These are phyloP conservation scores for Rostrohypoxylon terebratum DNA, from an alignment of 495 filamentous ascomycete genomes.

Conservation along the genomic window DNA sequence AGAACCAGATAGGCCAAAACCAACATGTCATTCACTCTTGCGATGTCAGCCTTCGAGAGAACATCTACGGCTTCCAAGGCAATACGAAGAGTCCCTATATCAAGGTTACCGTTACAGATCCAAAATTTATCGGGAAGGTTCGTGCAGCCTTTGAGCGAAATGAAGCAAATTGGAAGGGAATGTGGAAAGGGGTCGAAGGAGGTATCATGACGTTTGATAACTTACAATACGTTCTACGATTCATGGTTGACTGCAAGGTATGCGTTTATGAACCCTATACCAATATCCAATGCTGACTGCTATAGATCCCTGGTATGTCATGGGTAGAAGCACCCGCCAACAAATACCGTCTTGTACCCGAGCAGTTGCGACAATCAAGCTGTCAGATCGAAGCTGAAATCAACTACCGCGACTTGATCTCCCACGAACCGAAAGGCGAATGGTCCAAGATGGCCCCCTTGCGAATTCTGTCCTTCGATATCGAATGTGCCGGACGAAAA, in stretches of 20 bases:
- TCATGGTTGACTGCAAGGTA: constrained; percentile 96
- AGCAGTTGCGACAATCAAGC: constrained; percentile 77
- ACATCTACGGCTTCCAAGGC: constrained; percentile 91
- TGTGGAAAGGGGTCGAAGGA: constrained; percentile 81
- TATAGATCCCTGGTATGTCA: constrained; percentile 88
- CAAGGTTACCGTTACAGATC: constrained; percentile 91
- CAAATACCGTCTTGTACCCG: constrained; percentile 74
- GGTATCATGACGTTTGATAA: constrained; percentile 90
- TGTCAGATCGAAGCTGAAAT: constrained; percentile 94
- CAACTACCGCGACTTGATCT: constrained; percentile 83
- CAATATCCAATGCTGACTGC: constrained; percentile 29
- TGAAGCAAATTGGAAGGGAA: constrained; percentile 86
- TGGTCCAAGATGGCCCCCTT: constrained; percentile 99
- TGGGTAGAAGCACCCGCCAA: constrained; percentile 89
- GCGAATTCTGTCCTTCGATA: constrained; percentile 94
- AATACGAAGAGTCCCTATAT: constrained; percentile 92
- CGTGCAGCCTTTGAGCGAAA: constrained; percentile 77
- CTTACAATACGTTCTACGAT: constrained; percentile 93
- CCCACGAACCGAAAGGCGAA: constrained; percentile 90
- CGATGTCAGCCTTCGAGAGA: constrained; percentile 82
- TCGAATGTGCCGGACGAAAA: constrained; percentile 97
- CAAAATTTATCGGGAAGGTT: constrained; percentile 79
- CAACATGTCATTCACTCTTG: constrained; percentile 72
- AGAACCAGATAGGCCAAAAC: constrained; percentile 74
- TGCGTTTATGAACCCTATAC: constrained; percentile 13